These are phyloP conservation scores for Nakazawaea anatomiae DNA, from an alignment of 805 yeast genomes.

Conservation along the genomic window DNA sequence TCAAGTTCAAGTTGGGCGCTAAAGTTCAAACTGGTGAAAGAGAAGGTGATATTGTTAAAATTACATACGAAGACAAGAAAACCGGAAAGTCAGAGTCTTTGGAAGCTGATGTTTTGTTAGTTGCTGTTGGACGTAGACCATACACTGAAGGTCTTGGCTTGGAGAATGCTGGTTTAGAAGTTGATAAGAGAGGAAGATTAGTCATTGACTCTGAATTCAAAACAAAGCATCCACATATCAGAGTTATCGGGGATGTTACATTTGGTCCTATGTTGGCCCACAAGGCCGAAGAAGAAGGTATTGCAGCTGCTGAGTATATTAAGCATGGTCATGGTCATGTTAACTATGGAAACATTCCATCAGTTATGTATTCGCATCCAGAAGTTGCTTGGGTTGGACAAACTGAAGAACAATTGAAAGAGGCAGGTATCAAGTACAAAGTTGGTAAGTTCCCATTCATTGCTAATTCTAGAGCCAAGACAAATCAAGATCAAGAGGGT, in stretches of 20 bases:
- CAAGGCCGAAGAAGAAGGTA: constrained; percentile 99
- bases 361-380: constrained; percentile 99
- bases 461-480: constrained; percentile 99
- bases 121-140: constrained; percentile 99
- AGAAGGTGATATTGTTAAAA: constrained; percentile 82
- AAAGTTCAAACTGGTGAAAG: constrained; percentile 85
- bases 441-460: constrained; percentile 97
- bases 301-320: constrained; percentile 95
- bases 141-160: constrained; percentile 85
- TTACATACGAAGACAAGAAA: constrained; percentile 87
- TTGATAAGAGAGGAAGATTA: constrained; percentile 87
- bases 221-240: constrained; percentile 87
- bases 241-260: constrained; percentile 97
- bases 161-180: constrained; percentile 84
- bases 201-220: constrained; percentile 92
- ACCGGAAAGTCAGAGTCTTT: constrained; percentile 71
- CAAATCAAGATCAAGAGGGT: constrained; percentile 95
- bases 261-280: constrained; percentile 99
- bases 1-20: constrained; percentile 87
- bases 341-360: constrained; percentile 95
- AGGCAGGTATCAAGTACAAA: constrained; percentile 84
- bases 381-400: constrained; percentile 99
- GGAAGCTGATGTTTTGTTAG: constrained; percentile 90
- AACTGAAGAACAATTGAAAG: constrained; percentile 91
- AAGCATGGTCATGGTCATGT: constrained; percentile 96